Base-by-base conservation (phyloP, 305 asterid genomes). In the Solanum chacoense region DNA sequence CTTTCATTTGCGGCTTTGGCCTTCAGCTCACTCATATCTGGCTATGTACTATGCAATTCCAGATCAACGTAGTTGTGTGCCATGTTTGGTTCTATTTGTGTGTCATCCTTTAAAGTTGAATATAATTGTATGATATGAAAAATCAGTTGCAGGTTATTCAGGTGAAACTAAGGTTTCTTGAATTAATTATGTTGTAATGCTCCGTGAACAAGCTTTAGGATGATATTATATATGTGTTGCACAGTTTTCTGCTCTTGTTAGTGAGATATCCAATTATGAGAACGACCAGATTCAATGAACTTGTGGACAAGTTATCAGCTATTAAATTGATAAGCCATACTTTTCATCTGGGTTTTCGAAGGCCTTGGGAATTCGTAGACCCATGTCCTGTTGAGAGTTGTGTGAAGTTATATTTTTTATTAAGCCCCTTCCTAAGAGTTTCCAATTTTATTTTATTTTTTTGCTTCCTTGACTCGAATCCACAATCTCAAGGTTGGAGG, bases 1-100 rank as follows among this genome's bases (percentile, higher is more conserved):
- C 96, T 96, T 63, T 96, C 98, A 28, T 97, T 97, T 91, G 92
- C 92, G 14, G 96, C 99, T 76, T 67, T 96, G 7, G 98, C 99
- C n/a, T 84, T 87, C 32, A 94, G 90, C 90, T 94, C 99, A 87
- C 96, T 97, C 91, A 79, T 95, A 71, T 97, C 98, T 29, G 98
- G 99, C 83, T 93, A 96, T 81, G 88, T 93, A 80, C 94, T 97
- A 59, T 95, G 94, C 93, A 90, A 94, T 6, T 92, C 95, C 87
- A 92, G 85, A 89, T 87, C 91, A 22, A 6, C 88, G 16, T 93
- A 92, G 91, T 85, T 37, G n/a, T 85, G 14, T 20, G 31, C 74
- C 7, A 31, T 83, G 31, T 22, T 83, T 18, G 29, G 20, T 20
- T 50, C 42, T 50, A 38, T 13, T 13, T 80, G 16, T 26, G 34